phyloP scores from a whole-genome alignment of 768 basidiomycete species.

The Pisolithus microcarpus region DNA sequence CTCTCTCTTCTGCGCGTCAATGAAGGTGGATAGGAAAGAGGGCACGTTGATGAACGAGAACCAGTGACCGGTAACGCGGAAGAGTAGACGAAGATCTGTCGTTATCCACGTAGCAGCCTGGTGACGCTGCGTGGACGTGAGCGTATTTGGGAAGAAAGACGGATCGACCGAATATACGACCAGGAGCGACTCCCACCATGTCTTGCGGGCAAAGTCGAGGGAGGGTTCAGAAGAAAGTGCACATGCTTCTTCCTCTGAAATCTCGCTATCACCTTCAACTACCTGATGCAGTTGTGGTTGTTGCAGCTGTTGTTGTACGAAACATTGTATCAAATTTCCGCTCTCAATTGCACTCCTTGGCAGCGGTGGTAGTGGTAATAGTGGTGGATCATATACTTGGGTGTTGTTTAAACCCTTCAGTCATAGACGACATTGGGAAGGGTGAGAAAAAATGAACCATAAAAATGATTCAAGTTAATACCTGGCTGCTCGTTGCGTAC shows the following conservation, averaged over 20 bases:
- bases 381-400: neutral
- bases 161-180: constrained; percentile 36
- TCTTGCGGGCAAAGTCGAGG: constrained; percentile 58
- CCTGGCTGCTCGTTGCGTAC: constrained; percentile 21
- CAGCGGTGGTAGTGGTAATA: neutral
- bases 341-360: no score
- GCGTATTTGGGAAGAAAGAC: constrained; percentile 24
- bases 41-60: constrained; percentile 70
- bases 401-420: constrained; percentile 15
- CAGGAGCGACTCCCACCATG: constrained; percentile 74
- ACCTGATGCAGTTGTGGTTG: constrained; percentile 4
- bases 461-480: constrained; percentile 20
- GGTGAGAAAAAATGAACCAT: constrained; percentile 10
- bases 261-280: constrained; percentile 7
- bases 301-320: constrained; percentile 3
- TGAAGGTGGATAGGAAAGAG: constrained; percentile 54
- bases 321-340: constrained; percentile 1
- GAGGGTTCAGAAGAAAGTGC: constrained; percentile 51
- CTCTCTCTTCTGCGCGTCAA: constrained; percentile 46
- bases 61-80: constrained; percentile 61
- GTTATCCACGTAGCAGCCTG: constrained; percentile 39
- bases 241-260: constrained; percentile 5
- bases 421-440: constrained; percentile 17
- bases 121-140: constrained; percentile 41
- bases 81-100: constrained; percentile 55